Base-by-base conservation (phyloP, 2,329 filamentous ascomycete genomes). In the Aspergillus hortae region DNA sequence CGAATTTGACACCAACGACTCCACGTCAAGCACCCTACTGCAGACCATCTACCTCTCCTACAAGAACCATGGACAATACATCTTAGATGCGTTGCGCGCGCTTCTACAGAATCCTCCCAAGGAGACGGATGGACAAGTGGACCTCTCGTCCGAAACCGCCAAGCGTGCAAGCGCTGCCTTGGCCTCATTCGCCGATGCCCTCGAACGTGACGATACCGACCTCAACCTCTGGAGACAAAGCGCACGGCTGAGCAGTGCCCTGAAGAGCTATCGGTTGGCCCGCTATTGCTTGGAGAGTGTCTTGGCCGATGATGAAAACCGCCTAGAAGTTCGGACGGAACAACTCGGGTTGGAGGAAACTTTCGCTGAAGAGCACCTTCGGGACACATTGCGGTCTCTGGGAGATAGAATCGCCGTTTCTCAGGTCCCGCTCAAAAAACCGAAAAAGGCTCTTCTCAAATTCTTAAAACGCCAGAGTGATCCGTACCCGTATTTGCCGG, bases 1-100 rank as follows among this genome's bases (percentile, higher is more conserved):
- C 6, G 75, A 81, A 23, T 80, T 82, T 25, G 82, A 81, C 52
- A 83, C 85, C 46, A 82, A 83, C 45, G 90, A 95, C 58, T 86
- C 84, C 25, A 84, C 85, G 2, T 89, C 87, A 14, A 94, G 88
- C 65, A 92, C 87, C 45, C 76, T 97, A 9, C 87, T 90, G 0
- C 92, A 96, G 65, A 91, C 95, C 10, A 80, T 97, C 17, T 96
- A 96, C 64, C 81, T 99, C 6, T 89, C 92, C 1, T 90, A 95
- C 77, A 99, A 97, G 71, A 99, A 97, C 62, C 86, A 92, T 72
- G 94, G 91, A 40, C 90, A 97, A 65, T 96, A 95, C 66, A 77
- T 87, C 52, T 77, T 99, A n/a, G 92, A 99, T 67, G 77, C 74
- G 52, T 82, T 87, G 59, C 85, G 79, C 61, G 74, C 82, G 69